Evolutionary conservation across 2,329 filamentous ascomycete species (phyloP).

Genomic region (Verticillium albo-atrum): DNA sequence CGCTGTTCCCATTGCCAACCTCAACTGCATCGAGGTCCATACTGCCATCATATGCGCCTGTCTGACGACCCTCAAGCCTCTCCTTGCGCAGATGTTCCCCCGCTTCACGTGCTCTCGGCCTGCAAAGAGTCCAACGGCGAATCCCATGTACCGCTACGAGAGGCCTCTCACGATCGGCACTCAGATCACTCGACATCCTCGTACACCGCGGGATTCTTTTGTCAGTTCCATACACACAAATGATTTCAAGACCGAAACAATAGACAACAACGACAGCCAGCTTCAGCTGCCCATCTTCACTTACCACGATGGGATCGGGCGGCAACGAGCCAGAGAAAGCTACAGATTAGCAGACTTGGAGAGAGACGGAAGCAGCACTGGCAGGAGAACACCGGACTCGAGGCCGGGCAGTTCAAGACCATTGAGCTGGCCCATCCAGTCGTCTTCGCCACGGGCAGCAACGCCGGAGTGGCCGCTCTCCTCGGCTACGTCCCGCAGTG

Average conservation of each 20-base stretch:
- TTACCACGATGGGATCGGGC: background rate
- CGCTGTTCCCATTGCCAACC: slow-evolving; percentile 22
- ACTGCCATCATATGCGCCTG: slow-evolving; percentile 29
- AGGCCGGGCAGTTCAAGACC: background rate
- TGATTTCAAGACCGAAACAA: background rate
- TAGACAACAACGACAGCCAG: background rate
- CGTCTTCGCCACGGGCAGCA: background rate
- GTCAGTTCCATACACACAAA: background rate
- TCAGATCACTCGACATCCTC: background rate
- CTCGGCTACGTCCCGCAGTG: background rate
- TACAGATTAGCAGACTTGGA: background rate
- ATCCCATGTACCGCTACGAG: slow-evolving; percentile 2
- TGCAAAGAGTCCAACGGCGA: background rate
- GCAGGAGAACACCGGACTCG: background rate
- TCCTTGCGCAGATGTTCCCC: slow-evolving; percentile 29
- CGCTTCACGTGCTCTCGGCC: background rate
- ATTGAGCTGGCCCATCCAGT: background rate
- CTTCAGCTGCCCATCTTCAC: background rate
- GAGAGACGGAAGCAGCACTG: background rate
- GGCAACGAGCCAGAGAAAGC: background rate
- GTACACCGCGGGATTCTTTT: background rate
- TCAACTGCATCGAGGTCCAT: slow-evolving; percentile 30
- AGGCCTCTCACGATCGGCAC: slow-evolving; percentile 16
- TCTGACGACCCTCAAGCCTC: slow-evolving; percentile 31
- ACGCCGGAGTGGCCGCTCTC: background rate